Percentiles rank a stretch among this genome's conserved stretches.
phyloP scores from a whole-genome alignment of 306 rosid genomes.

The Quercus robur region DNA sequence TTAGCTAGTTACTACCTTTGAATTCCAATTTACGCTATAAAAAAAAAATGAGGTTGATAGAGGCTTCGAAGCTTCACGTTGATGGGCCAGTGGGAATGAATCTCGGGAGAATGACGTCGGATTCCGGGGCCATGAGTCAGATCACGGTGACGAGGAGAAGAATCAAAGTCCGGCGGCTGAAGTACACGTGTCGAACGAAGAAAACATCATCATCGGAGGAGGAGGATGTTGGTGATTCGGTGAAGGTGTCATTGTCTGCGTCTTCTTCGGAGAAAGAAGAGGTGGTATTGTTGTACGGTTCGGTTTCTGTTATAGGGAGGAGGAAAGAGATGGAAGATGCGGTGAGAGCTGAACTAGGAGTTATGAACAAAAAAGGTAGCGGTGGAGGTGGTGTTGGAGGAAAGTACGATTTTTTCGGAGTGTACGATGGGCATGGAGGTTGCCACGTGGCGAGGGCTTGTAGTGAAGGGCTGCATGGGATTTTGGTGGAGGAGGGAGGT shows the following conservation, averaged over 20 bases:
- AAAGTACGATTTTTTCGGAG: too few relatives aligned
- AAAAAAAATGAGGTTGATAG: slow-evolving; percentile 6
- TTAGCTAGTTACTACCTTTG: not conserved
- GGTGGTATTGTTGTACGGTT: slow-evolving; percentile 35
- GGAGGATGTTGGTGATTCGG: not conserved
- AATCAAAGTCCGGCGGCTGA: slow-evolving; percentile 37
- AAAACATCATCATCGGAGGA: not conserved
- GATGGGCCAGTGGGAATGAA: not conserved
- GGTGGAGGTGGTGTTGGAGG: not conserved
- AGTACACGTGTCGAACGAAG: slow-evolving; percentile 44
- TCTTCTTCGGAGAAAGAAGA: not conserved
- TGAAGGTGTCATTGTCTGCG: slow-evolving; percentile 40
- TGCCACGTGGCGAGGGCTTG: too few relatives aligned
- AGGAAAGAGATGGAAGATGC: slow-evolving; percentile 92
- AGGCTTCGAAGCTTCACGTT: not conserved
- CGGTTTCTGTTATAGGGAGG: slow-evolving; percentile 60
- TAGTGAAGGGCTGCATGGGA: too few relatives aligned
- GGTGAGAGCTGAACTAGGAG: slow-evolving; percentile 62
- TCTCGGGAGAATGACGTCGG: not conserved
- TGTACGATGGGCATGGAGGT: too few relatives aligned
- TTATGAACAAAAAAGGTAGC: slow-evolving; percentile 19
- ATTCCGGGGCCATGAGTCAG: slow-evolving; percentile 14
- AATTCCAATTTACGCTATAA: not conserved
- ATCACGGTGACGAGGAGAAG: slow-evolving; percentile 19
- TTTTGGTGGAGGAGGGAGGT: too few relatives aligned